Base-by-base conservation (phyloP, 2,329 filamentous ascomycete species). In the Colletotrichum cordylinicola region DNA sequence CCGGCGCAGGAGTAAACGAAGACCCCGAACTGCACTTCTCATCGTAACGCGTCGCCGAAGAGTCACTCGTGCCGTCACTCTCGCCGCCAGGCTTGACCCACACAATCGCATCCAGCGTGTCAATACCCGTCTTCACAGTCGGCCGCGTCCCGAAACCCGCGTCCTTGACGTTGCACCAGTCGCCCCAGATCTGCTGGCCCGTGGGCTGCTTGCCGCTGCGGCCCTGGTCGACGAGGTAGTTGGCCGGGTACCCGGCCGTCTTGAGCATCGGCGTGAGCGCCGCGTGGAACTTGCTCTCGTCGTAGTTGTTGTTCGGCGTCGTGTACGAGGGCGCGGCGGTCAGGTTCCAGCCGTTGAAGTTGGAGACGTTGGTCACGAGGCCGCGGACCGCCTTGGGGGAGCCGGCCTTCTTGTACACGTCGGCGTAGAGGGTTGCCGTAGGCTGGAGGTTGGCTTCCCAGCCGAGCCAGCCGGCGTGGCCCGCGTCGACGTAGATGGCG, bases 1-100 rank as follows among this genome's bases (percentile, higher is more conserved):
- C 92, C 35, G 93, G 93, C 2, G 93, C 92, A 3, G 93, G 93
- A 82, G 90, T 82, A 55, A 94, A 84, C 2, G 92, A 84, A 78
- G 90, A 88, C 2, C 83, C 77, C 10, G 86, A 83, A 33, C 91
- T 91, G 77, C 91, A 93, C 43, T 72, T 68, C 66, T 69, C 74
- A 80, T 90, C 88, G 80, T 88, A 90, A 37, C 88, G 85, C 15
- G 80, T 58, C 8, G 88, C 84, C 18, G 80, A 80, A 21, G 79
- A 81, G 70, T 87, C 78, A 7, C 84, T 86, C 35, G 81, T 82
- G 66, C 81, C 81, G 66, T 82, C 80, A 48, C 80, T 56, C 77
- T 85, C 83, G 72, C 84, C 84, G 78, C 90, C 90, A 3, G 90
- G 90, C 85, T 92, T 92, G 74, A 91, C 84, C 90, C 90, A 92